Evolutionary conservation across 2,329 filamentous ascomycete genomes (phyloP).

Genomic region (Graphilbum fragrans): DNA sequence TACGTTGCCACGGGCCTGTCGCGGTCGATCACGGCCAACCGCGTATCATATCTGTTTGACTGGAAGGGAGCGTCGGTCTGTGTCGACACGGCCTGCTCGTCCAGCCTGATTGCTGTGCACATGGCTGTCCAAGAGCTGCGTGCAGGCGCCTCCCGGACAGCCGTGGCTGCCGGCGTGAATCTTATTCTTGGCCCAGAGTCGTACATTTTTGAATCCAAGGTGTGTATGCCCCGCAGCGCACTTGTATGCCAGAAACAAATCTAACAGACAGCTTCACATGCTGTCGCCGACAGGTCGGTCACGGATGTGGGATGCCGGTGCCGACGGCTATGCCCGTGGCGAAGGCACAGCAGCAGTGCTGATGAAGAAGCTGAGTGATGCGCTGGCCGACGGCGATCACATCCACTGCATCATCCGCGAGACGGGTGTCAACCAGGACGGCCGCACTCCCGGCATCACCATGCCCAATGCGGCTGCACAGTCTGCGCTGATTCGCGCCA

Average conservation of each 20-base stretch:
- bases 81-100: slow-evolving; percentile 32
- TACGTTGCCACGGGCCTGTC: slow-evolving; percentile 22
- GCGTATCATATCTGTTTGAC: slow-evolving; percentile 28
- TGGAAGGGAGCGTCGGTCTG: slow-evolving; percentile 27
- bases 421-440: slow-evolving; percentile 12
- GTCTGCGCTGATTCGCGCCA: slow-evolving; percentile 9
- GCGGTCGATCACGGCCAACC: slow-evolving; percentile 23
- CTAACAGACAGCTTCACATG: slow-evolving; percentile 32
- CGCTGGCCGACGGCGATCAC: slow-evolving; percentile 24
- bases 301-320: slow-evolving; percentile 25
- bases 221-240: too few relatives aligned
- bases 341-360: slow-evolving; percentile 32
- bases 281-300: slow-evolving; percentile 11
- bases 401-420: slow-evolving; percentile 18
- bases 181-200: slow-evolving; percentile 12
- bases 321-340: slow-evolving; percentile 35
- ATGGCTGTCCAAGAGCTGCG: slow-evolving; percentile 19
- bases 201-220: slow-evolving; percentile 30
- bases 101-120: slow-evolving; percentile 27
- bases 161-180: slow-evolving; percentile 13
- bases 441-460: slow-evolving; percentile 11
- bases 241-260: too few relatives aligned
- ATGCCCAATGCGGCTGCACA: slow-evolving; percentile 15
- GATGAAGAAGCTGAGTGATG: slow-evolving; percentile 26
- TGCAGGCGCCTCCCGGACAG: slow-evolving; percentile 9